These are phyloP conservation scores for Heracleum sosnowskyi DNA, from an alignment of 129 eudicot species.

Conservation along the genomic window DNA sequence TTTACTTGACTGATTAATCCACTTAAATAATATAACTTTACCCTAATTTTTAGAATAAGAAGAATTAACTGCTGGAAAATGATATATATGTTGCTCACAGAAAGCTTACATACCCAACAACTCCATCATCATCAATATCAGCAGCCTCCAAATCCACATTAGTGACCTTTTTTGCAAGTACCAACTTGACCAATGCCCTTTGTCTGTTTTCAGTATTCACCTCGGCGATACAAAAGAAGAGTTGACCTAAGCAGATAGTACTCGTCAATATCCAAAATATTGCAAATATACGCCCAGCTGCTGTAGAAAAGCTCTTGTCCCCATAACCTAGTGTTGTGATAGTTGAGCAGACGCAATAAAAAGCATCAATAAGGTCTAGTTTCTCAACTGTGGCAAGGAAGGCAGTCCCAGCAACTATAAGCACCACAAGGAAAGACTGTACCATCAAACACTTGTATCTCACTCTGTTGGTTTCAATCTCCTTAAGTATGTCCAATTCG, in stretches of 20 bases:
- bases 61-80: neutral
- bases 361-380: conserved; percentile 58
- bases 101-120: conserved; percentile 58
- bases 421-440: conserved; percentile 42
- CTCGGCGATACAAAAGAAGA: conserved; percentile 70
- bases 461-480: conserved; percentile 48
- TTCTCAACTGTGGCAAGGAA: conserved; percentile 62
- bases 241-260: conserved; percentile 75
- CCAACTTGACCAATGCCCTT: conserved; percentile 47
- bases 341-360: conserved; percentile 81
- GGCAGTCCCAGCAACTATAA: conserved; percentile 51
- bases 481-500: conserved; percentile 43
- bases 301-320: conserved; percentile 77
- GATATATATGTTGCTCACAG: neutral
- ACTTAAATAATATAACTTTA: neutral
- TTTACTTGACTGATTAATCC: neutral
- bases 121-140: conserved; percentile 76
- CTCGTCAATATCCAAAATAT: conserved; percentile 79
- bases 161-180: conserved; percentile 64
- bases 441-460: conserved; percentile 63
- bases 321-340: conserved; percentile 90
- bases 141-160: conserved; percentile 82
- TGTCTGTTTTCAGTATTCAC: conserved; percentile 61
- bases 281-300: conserved; percentile 84
- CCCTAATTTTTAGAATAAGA: neutral